Conservation (phyloP, 2,329 filamentous ascomycete genomes). For the Aspergillus felis region DNA sequence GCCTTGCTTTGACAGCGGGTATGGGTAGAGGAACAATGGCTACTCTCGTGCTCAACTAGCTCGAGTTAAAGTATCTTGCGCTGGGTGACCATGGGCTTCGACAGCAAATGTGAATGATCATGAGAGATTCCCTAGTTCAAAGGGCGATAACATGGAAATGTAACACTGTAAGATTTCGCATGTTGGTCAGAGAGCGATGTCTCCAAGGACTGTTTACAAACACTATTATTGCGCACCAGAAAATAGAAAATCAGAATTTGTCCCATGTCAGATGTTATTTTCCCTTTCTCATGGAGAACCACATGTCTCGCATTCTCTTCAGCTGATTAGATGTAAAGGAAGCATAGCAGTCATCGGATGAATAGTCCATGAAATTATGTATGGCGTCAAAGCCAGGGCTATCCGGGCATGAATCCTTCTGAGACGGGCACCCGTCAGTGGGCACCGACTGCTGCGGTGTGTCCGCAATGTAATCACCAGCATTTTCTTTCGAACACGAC, state of each 20-base stretch:
- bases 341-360: constrained; percentile 52
- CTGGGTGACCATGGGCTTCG: too few species aligned
- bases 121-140: not conserved
- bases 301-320: constrained; percentile 51
- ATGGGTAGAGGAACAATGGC: not conserved
- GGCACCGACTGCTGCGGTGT: constrained; percentile 50
- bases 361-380: constrained; percentile 61
- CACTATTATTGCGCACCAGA: not conserved
- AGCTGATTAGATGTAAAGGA: constrained; percentile 50
- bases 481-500: constrained; percentile 29
- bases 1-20: not conserved
- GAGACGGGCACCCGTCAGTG: constrained; percentile 54
- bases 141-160: not conserved
- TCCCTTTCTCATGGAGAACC: constrained; percentile 39
- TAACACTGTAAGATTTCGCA: not conserved
- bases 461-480: constrained; percentile 43
- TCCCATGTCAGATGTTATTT: constrained; percentile 19
- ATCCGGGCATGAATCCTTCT: constrained; percentile 50
- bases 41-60: not conserved
- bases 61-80: not conserved
- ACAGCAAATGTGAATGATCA: not conserved
- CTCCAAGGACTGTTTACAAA: not conserved
- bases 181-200: too few species aligned
- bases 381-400: constrained; percentile 48
- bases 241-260: constrained; percentile 1